Conservation (phyloP, 805 yeast genomes). For the Lipomyces orientalis region DNA sequence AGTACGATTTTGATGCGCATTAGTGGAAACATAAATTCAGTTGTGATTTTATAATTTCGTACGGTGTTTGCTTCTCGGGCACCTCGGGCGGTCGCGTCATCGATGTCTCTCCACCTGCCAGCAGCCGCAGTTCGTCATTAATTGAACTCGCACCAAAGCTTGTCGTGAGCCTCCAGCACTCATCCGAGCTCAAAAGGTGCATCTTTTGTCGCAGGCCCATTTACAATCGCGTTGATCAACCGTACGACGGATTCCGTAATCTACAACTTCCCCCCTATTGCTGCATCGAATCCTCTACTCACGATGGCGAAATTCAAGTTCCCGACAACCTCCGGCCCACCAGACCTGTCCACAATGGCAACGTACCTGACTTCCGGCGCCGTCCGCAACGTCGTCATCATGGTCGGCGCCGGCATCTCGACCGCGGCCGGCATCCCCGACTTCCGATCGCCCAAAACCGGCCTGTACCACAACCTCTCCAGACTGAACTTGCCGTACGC, state of each 20-base stretch:
- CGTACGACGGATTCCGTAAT: neutral
- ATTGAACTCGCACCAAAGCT: neutral
- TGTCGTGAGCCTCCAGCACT: neutral
- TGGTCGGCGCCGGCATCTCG: conserved; percentile 92
- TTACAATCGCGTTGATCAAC: neutral
- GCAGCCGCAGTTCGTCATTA: no score
- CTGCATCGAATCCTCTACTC: conserved; percentile 10
- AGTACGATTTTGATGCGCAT: neutral
- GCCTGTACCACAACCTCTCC: conserved; percentile 76
- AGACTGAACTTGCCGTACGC: conserved; percentile 83
- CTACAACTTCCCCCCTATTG: neutral
- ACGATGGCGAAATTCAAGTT: conserved; percentile 11
- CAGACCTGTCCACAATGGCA: conserved; percentile 28
- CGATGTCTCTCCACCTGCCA: no score
- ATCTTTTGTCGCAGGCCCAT: neutral
- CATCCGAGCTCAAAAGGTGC: neutral
- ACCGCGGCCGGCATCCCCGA: conserved; percentile 96
- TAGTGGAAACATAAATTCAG: neutral
- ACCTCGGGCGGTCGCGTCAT: no score
- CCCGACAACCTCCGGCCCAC: conserved; percentile 7
- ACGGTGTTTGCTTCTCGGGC: no score
- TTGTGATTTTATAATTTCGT: no score
- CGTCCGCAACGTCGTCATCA: conserved; percentile 30
- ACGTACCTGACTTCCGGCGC: conserved; percentile 20
- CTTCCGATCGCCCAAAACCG: conserved; percentile 86